These are phyloP conservation scores for Rosa hybrid DNA, from an alignment of 331 rosid genomes.

Conservation along the genomic window DNA sequence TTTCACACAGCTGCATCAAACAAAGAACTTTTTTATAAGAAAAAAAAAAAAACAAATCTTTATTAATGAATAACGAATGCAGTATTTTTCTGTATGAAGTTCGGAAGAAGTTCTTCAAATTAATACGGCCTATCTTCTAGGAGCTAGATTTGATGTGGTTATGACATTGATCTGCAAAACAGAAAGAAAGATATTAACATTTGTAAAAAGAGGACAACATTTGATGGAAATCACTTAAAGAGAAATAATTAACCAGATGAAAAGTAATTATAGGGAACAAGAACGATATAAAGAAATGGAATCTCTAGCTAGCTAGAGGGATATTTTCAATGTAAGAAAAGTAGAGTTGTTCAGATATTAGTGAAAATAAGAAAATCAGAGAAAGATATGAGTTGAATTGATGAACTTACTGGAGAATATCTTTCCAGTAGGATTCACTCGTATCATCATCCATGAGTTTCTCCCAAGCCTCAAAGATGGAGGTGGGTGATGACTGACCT, in stretches of 20 bases:
- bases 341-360: not conserved
- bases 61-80: constrained; percentile 23
- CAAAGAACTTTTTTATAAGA: not conserved
- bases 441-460: constrained; percentile 60
- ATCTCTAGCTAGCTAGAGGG: not conserved
- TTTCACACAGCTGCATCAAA: not conserved
- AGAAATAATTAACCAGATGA: not conserved
- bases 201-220: not conserved
- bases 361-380: not conserved
- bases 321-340: not conserved
- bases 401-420: constrained; percentile 62
- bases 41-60: not conserved
- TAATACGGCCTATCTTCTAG: not conserved
- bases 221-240: not conserved
- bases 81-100: not conserved
- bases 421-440: constrained; percentile 75
- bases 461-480: constrained; percentile 66
- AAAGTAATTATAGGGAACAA: not conserved
- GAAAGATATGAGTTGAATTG: not conserved
- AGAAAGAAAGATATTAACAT: not conserved
- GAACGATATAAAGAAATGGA: not conserved
- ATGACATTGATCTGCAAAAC: constrained; percentile 40
- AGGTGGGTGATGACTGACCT: constrained; percentile 36
- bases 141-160: not conserved
- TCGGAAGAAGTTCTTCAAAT: constrained; percentile 9